Base-by-base conservation (phyloP, 371 early-diverging fungal genomes). In the Mortierella sp. region DNA sequence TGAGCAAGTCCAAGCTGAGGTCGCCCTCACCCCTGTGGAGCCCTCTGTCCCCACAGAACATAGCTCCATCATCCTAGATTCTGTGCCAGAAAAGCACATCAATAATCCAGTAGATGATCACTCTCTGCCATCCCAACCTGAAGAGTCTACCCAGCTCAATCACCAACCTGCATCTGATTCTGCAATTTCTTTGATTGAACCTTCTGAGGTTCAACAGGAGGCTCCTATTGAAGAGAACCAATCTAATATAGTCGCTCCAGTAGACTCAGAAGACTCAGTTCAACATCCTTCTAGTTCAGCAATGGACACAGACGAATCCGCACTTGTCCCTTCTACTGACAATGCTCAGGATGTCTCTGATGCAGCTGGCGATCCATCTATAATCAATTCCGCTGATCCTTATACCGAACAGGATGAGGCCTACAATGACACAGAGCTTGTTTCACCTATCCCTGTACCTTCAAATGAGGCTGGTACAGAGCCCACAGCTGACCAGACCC, bases 391-490 rank as follows among this genome's bases (percentile, higher is more conserved):
- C 23, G 35, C 51, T 22, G 73, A 73, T 67, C 73, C 54, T 35
- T 67, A 73, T 34, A 70, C 63, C n/a, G 68, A 64, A 56, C 62
- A 63, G 34, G 68, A 71, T 26, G 65, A 40, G 7, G 66, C 42
- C 31, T 59, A 65, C 62, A 68, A 68, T 22, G 68, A 51, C 26
- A 68, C 77, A 1, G 72, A 72, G 43, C 61, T 71, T 15, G 68
- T 29, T n/a, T 72, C 76, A 13, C 32, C 54, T 12, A 56, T 61
- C 2, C 70, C 76, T 28, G 64, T 59, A 9, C 61, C 76, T 7
- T 45, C 59, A 10, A 62, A 61, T 19, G 63, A 60, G 34, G 19
- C 64, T 62, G 51, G n/a, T n/a, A n/a, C 51, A 28, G 67, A 49
- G 19, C 15, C 64, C 8, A 61, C 23, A 22, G 43, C 23, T 10